These are phyloP conservation scores for Populus hybrid DNA, from an alignment of 441 rosid genomes.

Conservation along the genomic window DNA sequence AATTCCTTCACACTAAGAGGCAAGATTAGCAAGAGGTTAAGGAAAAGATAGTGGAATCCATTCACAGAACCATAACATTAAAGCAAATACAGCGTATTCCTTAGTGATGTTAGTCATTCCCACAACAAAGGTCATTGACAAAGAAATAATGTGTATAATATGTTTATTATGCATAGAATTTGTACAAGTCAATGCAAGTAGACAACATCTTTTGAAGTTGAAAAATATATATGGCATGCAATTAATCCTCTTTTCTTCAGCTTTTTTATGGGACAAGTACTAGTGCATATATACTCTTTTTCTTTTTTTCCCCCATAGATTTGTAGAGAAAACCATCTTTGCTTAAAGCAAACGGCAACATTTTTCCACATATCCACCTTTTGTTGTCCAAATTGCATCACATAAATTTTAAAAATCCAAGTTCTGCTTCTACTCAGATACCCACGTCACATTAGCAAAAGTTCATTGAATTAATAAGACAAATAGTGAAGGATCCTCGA, in stretches of 20 bases:
- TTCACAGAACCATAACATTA: not conserved
- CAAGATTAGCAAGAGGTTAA: not conserved
- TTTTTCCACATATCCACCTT: not conserved
- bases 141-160: not conserved
- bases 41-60: slow-evolving; percentile 9
- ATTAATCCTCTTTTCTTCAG: not conserved
- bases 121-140: not conserved
- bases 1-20: not conserved
- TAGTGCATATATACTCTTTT: not conserved
- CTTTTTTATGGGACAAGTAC: not conserved
- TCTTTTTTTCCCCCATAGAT: not conserved
- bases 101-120: not conserved
- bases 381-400: not conserved
- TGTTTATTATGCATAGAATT: not conserved
- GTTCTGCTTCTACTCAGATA: not conserved
- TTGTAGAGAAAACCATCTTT: not conserved
- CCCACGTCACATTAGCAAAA: not conserved
- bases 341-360: not conserved
- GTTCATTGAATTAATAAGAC: not conserved
- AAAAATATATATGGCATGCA: not conserved
- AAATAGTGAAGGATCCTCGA: not conserved
- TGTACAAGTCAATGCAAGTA: not conserved
- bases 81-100: not conserved
- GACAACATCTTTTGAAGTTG: not conserved
- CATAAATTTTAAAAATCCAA: no score